Base-by-base conservation (phyloP, 305 asterid genomes). In the Fraxinus ornus region DNA sequence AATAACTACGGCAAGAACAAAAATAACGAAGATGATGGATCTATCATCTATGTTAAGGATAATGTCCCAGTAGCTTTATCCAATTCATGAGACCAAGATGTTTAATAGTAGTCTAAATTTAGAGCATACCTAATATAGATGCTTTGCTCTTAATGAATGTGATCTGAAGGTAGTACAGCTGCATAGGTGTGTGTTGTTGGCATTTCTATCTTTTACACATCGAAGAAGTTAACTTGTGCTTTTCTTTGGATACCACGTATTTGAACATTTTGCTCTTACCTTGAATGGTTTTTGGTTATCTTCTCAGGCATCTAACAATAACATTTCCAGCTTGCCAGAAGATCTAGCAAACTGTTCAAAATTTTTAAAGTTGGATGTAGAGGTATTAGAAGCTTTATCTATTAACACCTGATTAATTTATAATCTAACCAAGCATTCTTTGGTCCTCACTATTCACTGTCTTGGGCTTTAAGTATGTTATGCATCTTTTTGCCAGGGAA, bases 261-360 rank as follows among this genome's bases (percentile, higher is more conserved):
- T 71, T 76, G 24, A 28, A 55, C 37, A 37, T 74, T 30, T 64
- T 81, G n/a, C 44, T 57, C 80, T 82, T 82, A 52, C 79, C 82
- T 78, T 70, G 30, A 28, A 44, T 81, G 80, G 47, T 81, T 81
- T 52, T 78, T 79, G 82, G n/a, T 86, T 66, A 82, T 88, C 84
- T 79, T 86, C 88, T 80, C 93, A 92, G 99, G 99, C 92, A 87
- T 92, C 99, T 79, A 93, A 94, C 88, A 96, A 94, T 86, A 90
- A 78, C 83, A 88, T 96, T 83, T 88, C 96, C 87, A 84, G 91
- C 88, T 90, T 96, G 90, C 97, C 98, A 32, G 99, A 90, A 85
- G 98, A 93, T 86, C 91, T 96, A 80, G 88, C 89, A 75, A 91
- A 91, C 85, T 96, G 98, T 90, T 90, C 92, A 76, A 94, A 93